Conservation (phyloP, 2,329 filamentous ascomycete species). For the Talaromyces islandicus region DNA sequence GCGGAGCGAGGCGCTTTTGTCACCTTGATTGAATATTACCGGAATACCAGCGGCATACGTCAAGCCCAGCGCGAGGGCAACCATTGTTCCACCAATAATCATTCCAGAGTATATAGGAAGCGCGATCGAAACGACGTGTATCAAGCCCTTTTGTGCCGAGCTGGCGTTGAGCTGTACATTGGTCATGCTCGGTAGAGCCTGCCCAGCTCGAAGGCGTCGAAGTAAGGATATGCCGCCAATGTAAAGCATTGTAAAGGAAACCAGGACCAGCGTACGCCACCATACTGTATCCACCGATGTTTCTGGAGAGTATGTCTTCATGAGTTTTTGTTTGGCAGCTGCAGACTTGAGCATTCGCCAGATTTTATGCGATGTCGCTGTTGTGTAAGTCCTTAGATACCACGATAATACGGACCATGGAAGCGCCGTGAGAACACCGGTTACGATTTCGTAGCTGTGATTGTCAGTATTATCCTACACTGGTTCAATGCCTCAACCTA, state of each 20-base stretch:
- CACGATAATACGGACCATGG: slow-evolving; percentile 34
- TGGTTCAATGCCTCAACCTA: background rate
- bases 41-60: slow-evolving; percentile 42
- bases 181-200: slow-evolving; percentile 3
- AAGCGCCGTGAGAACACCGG: slow-evolving; percentile 39
- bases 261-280: slow-evolving; percentile 21
- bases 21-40: slow-evolving; percentile 14
- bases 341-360: slow-evolving; percentile 11
- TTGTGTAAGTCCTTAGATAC: slow-evolving; percentile 24
- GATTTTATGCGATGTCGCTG: slow-evolving; percentile 12
- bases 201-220: slow-evolving; percentile 13
- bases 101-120: slow-evolving; percentile 53
- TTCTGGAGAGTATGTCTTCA: slow-evolving; percentile 9
- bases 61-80: slow-evolving; percentile 47
- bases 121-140: slow-evolving; percentile 36
- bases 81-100: slow-evolving; percentile 49
- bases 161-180: slow-evolving; percentile 12
- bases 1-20: slow-evolving; percentile 10
- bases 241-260: slow-evolving; percentile 26
- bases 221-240: slow-evolving; percentile 23
- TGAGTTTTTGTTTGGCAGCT: slow-evolving; percentile 4
- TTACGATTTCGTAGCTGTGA: slow-evolving; percentile 42
- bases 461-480: slow-evolving; percentile 15
- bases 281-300: slow-evolving; percentile 16
- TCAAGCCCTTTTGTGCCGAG: slow-evolving; percentile 17